Base-by-base conservation (phyloP, 78 protist species). In the Dictyostelium citrinum region DNA sequence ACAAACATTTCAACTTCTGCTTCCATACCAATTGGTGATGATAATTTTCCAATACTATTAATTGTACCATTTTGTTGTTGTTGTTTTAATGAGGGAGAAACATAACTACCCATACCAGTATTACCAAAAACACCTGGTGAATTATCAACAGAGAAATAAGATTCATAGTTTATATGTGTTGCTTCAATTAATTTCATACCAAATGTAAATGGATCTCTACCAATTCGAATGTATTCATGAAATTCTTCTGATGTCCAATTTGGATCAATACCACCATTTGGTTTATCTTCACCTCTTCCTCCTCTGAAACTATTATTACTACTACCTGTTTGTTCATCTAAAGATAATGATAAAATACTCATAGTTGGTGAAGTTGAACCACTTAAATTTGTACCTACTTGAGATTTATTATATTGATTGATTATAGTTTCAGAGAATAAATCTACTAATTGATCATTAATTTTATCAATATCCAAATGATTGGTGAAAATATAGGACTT, bases 1-100 rank as follows among this genome's bases (percentile, higher is more conserved):
- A 95, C 85, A 77, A 95, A 68, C 24, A 95, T 24, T 37, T 95
- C 94, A 10, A 74, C 91, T 49, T 88, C 95, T 7, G 78, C 86
- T 49, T 60, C 93, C 84, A 78, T 78, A 35, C 61, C 45, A 29
- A 77, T 39, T 77, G 83, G 41, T 77, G 83, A 29, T n/a, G 60
- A 14, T 24, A 46, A 24, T 77, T 46, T 39, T 29, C 37, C 43
- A 43, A 22, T 2, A 71, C 24, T 10, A 74, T 39, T 72, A 14
- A 4, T 37, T 55, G 17, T 12, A 55, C 64, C 64, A 55, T 55
- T 55, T 16, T 4, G 16, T 55, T 43, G 51, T 20, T 75, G 41
- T 22, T 20, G 24, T 33, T 43, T 46, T 24, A 27, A 27, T 45
- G 37, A 10, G 11, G 82, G 82, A 11, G 82, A 45, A 12, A 33